Evolutionary conservation across 1,284 basidiomycete genomes (phyloP), one percentile per base, ranked within the genome.

Genomic region (Porogramme epimiltina): DNA sequence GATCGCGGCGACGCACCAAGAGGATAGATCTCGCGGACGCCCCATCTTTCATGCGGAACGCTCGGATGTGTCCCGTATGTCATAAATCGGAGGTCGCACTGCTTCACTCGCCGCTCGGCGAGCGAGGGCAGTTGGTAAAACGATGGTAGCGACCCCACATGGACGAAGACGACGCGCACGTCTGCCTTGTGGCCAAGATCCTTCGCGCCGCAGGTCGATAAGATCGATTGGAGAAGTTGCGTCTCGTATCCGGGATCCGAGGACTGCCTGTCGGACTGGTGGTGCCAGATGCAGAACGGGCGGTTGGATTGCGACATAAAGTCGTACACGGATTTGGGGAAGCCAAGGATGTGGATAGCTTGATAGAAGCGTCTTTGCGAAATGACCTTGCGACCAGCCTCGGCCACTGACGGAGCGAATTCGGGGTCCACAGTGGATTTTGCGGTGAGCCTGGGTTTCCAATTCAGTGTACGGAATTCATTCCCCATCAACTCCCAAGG

Each of bases 31-130:
- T 84, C 82, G 25, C 73, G 73, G 10, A 88, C 57, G 8, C 78
- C 79, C 86, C 85, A 89, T 25, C 72, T 66, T 5, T 71, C 64
- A 9, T 72, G 73, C 8, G 74, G 64, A 9, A 86, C 68, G 20
- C 62, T 75, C 34, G 77, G 64, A 63, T 86, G 79, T 11, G 81
- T 79, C 0, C 87, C 87, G 68, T 85, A 90, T 0, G 79, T 79
- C 62, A 81, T 80, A 59, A 89, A 87, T 31, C 79, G 79, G 11
- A 80, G 62, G 24, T 79, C 73, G 22, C 71, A 68, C 11, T 64
- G 62, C 20, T 75, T 74, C 22, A 58, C 62, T 9, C 80, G 66
- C 41, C 81, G 73, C 34, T 77, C 72, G 4, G 71, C 72, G 23
- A 88, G 66, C 4, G 65, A 68, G 2, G 76, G 76, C 20, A 88